Percentiles rank a stretch among this genome's conserved stretches.
Conservation (phyloP, 805 yeast genomes). For the Saccharomycopsis javanensis region DNA sequence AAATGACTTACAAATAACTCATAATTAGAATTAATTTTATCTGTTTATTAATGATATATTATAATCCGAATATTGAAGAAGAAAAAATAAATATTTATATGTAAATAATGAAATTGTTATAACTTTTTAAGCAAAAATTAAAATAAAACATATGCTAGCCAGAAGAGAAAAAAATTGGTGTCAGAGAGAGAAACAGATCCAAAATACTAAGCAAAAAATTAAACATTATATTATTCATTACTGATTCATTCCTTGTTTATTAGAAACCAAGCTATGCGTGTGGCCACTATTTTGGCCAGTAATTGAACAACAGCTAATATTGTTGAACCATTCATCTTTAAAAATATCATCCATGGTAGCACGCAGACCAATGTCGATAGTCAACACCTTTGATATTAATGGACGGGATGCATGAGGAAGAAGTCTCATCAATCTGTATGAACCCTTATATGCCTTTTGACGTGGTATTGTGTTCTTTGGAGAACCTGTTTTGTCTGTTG, state of each 20-base stretch:
- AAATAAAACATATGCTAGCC: not conserved
- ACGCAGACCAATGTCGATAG: conserved; percentile 49
- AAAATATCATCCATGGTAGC: conserved; percentile 60
- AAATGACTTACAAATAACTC: not conserved
- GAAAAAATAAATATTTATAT: not conserved
- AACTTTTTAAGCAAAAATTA: not conserved
- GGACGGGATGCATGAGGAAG: conserved; percentile 81
- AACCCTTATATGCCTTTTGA: conserved; percentile 38
- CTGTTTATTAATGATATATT: not conserved
- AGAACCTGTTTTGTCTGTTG: not conserved
- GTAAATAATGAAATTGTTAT: not conserved
- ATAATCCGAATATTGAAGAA: not conserved
- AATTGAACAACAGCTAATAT: conserved; percentile 52
- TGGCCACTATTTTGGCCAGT: conserved; percentile 36
- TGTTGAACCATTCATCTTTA: conserved; percentile 61
- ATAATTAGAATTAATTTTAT: not conserved
- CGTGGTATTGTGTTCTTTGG: conserved; percentile 1
- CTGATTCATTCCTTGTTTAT: not conserved
- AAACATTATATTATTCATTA: not conserved
- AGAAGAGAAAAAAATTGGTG: not conserved
- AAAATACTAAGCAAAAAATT: not conserved
- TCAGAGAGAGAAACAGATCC: not conserved
- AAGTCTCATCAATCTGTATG: conserved; percentile 70
- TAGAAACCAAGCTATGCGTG: conserved; percentile 36
- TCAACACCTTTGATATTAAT: conserved; percentile 54